Percentiles rank a stretch among this genome's conserved stretches.
These are phyloP conservation scores for Paramecium bursaria DNA, from an alignment of 73 alveolate species.

Conservation along the genomic window DNA sequence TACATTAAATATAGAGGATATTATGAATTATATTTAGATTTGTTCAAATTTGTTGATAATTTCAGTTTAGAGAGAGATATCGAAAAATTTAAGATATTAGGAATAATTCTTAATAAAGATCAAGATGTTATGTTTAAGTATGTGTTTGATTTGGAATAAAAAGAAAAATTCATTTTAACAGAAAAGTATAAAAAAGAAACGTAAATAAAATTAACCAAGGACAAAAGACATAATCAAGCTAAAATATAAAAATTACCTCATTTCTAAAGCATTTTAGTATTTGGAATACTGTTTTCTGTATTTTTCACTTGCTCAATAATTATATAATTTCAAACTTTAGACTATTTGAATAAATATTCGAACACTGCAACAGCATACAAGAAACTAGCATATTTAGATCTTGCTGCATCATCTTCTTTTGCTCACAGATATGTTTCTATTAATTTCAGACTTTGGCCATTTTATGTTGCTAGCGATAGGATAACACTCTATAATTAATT, in stretches of 20 bases:
- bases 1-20: not conserved
- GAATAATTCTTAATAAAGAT: not conserved
- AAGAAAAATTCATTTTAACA: constrained; percentile 36
- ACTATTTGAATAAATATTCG: constrained; percentile 2
- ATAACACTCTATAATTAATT: constrained; percentile 1
- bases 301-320: not conserved
- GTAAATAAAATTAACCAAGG: not conserved
- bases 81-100: constrained; percentile 22
- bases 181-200: constrained; percentile 46
- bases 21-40: constrained; percentile 24
- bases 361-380: constrained; percentile 29
- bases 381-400: not conserved
- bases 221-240: not conserved
- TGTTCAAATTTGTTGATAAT: constrained; percentile 17
- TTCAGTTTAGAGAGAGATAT: constrained; percentile 10
- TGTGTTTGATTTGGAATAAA: constrained; percentile 16
- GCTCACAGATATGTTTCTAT: constrained; percentile 15
- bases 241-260: not conserved
- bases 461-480: not conserved
- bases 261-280: not conserved
- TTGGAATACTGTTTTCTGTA: not conserved
- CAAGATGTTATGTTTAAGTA: constrained; percentile 23
- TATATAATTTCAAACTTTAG: constrained; percentile 8
- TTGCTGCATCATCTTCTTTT: not conserved
- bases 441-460: not conserved